Evolutionary conservation across 257 asterid genomes (phyloP), one percentile per base, ranked within the genome.

Genomic region (Jasminum sambac): DNA sequence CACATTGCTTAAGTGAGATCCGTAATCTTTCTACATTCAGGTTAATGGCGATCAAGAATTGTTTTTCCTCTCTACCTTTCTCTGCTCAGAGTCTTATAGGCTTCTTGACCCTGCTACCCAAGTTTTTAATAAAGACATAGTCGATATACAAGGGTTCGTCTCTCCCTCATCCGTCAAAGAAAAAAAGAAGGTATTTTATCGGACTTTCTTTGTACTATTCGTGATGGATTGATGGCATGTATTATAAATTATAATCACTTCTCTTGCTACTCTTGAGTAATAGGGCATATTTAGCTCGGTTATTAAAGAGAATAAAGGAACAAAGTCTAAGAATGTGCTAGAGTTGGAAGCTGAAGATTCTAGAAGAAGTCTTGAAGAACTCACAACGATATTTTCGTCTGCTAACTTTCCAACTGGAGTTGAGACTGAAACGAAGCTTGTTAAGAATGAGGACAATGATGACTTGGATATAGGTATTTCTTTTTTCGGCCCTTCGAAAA

Each of bases 251-350:
- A 25, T 25, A 59, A 25, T 61, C 34, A 34, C 8, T 43, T 44
- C 23, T 61, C 16, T 17, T 60, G 9, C 36, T 67, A 57, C 26
- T 77, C 14, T 80, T 43, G 66, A 40, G 41, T 62, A 38, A 76
- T 74, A 93, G 96, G 95, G 97, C 61, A 72, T 94, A 72, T 89
- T 94, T 30, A 76, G 96, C 77, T 84, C 90, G 14, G 76, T 94
- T 66, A 77, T 91, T 10, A 90, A 87, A 85, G 96, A 91, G 72
- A 81, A 74, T 11, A 87, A 88, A 76, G 84, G 85, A 65, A 37
- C 76, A 57, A 94, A 89, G 71, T 70, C 82, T 17, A 87, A 81
- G 77, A 81, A 69, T 26, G 88, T 75, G 66, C 72, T 42, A 41
- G 92, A 84, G 30, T 23, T 52, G 39, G 89, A 79, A 79, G 68